These are phyloP conservation scores for Jimgerdemannia lactiflua DNA, from an alignment of 192 early-diverging fungal genomes.

Conservation along the genomic window DNA sequence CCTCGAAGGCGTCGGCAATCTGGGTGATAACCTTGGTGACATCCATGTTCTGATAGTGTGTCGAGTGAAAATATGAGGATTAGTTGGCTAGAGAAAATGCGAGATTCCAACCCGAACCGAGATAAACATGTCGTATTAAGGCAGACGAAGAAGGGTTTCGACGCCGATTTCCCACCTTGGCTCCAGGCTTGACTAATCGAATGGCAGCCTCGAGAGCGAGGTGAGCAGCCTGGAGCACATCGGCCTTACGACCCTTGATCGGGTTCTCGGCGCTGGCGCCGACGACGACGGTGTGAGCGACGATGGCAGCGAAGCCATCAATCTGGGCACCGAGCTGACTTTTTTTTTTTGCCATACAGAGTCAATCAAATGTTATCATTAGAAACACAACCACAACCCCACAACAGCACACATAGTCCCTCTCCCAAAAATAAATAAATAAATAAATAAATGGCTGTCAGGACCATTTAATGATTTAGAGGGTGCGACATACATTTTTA, in stretches of 20 bases:
- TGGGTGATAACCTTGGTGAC: conserved; percentile 81
- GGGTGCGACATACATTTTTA: conserved; percentile 70
- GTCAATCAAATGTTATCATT: too few relatives aligned
- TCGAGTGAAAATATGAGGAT: conserved; percentile 3
- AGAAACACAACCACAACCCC: too few relatives aligned
- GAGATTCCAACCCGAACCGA: not conserved
- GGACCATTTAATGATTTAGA: not conserved
- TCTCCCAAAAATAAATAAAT: not conserved
- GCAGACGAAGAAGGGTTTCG: too few relatives aligned
- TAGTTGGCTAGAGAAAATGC: not conserved
- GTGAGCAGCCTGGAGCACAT: conserved; percentile 86
- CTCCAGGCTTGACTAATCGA: conserved; percentile 85
- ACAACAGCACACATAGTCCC: too few relatives aligned
- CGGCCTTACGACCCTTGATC: conserved; percentile 79
- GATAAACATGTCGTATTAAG: too few relatives aligned
- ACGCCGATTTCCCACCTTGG: conserved; percentile 28
- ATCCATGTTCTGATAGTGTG: conserved; percentile 38
- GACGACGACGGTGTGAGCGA: conserved; percentile 81
- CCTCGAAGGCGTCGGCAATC: conserved; percentile 76
- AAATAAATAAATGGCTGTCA: not conserved
- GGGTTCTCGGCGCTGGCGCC: conserved; percentile 79
- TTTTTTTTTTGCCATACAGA: not conserved
- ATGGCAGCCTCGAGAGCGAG: conserved; percentile 80
- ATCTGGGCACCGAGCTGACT: conserved; percentile 87
- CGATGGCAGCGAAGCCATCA: conserved; percentile 84